Evolutionary conservation across 2,329 filamentous ascomycete genomes (phyloP).

Genomic region (Neobulgaria alba): DNA sequence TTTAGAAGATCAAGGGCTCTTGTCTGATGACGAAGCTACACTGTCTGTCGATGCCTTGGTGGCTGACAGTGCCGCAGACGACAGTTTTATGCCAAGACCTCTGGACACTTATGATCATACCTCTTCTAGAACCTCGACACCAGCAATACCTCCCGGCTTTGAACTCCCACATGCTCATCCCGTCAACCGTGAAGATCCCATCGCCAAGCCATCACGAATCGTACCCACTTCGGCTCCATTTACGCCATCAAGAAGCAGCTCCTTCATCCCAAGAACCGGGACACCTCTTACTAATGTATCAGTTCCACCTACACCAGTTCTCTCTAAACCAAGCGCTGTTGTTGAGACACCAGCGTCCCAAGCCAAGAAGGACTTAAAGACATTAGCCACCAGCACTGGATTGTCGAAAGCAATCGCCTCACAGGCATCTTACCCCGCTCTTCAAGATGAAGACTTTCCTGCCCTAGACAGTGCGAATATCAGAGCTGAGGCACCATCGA

Average conservation of each 20-base stretch:
- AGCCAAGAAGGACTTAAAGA: conserved; percentile 38
- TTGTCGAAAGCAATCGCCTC: conserved; percentile 37
- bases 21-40: conserved; percentile 51
- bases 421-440: conserved; percentile 26
- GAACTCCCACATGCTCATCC: conserved; percentile 32
- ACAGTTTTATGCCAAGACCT: conserved; percentile 8
- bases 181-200: conserved; percentile 19
- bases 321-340: background rate
- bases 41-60: conserved; percentile 62
- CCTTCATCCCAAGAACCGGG: conserved; percentile 18
- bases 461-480: conserved; percentile 38
- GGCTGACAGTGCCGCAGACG: conserved; percentile 38
- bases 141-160: conserved; percentile 39
- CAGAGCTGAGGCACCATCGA: conserved; percentile 14
- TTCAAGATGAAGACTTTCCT: conserved; percentile 57
- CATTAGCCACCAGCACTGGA: conserved; percentile 37
- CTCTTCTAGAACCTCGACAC: conserved; percentile 29
- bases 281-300: conserved; percentile 25
- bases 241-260: conserved; percentile 20
- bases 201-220: conserved; percentile 21
- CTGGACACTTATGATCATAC: conserved; percentile 14
- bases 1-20: conserved; percentile 53
- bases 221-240: conserved; percentile 25
- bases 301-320: conserved; percentile 18
- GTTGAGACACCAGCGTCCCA: conserved; percentile 18